These are phyloP conservation scores for Aspergillus ochraceus DNA, from an alignment of 2,329 filamentous ascomycete species.

Conservation along the genomic window DNA sequence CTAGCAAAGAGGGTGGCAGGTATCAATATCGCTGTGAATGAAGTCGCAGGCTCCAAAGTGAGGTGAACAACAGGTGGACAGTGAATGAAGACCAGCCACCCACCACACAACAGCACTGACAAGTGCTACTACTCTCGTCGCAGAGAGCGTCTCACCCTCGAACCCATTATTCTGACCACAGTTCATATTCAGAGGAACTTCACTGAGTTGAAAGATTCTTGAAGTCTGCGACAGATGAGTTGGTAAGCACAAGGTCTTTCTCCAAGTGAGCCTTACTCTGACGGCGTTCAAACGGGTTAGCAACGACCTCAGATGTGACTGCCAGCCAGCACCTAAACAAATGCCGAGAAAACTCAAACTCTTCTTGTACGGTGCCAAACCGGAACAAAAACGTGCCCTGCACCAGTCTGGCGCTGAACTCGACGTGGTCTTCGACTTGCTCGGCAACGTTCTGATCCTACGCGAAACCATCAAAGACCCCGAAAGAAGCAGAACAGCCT, in stretches of 20 bases:
- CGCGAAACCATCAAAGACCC: conserved; percentile 21
- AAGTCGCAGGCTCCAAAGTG: background rate
- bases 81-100: conserved; percentile 4
- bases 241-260: conserved; percentile 8
- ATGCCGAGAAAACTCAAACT: conserved; percentile 16
- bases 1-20: no score
- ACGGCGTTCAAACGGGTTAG: conserved; percentile 8
- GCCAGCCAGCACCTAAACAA: conserved; percentile 19
- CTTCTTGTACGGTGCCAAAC: conserved; percentile 13
- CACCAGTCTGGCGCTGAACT: conserved; percentile 21
- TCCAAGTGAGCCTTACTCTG: background rate
- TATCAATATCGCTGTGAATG: no score
- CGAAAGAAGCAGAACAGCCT: conserved; percentile 6
- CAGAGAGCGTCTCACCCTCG: background rate
- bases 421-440: conserved; percentile 26
- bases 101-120: background rate
- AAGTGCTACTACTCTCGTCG: background rate
- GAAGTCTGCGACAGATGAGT: conserved; percentile 1
- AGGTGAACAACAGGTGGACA: background rate
- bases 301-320: conserved; percentile 21
- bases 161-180: background rate
- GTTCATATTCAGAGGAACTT: background rate
- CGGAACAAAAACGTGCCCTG: conserved; percentile 17
- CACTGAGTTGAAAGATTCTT: background rate
- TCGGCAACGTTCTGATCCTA: conserved; percentile 21